Evolutionary conservation across 306 rosid species (phyloP), one percentile per base, ranked within the genome.

Genomic region (Cicer bijugum): DNA sequence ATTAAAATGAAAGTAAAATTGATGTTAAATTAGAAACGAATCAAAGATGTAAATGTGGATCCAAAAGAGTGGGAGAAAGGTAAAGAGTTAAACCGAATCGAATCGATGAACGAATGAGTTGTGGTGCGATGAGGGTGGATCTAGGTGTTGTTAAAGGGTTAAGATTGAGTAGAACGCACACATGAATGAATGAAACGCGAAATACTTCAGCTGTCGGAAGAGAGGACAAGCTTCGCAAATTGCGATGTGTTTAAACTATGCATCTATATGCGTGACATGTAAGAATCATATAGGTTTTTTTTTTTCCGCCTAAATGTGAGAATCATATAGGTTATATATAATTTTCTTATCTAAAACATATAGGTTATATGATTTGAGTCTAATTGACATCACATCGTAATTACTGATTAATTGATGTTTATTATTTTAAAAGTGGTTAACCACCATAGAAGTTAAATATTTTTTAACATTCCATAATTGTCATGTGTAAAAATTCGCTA

Each of bases 71-170:
- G 65, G 44, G 53, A 74, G 60, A 42, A 1, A 15, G 62, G 12
- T 19, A 50, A 12, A 74, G 51, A 56, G n/a, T 5, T 59, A 72
- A 73, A 84, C 85, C 91, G 75, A 81, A 86, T 80, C 9, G 75
- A 44, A 70, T 64, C 57, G 51, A 8, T 15, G 50, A 12, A 64
- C 10, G 69, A 40, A 17, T 16, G 69, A 17, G 14, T 37, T 23
- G 74, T 11, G 74, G 2, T 8, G 88, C 74, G 61, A 50, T 50
- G 65, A 64, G 75, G 83, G 84, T 59, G 87, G 92, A 84, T 89
- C 88, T 66, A 63, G 51, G 46, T 72, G 46, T 69, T 86, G 73
- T 67, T 72, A 60, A 40, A 63, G 52, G 44, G 43, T 75, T 45
- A 16, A 69, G 75, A 58, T 82, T 78, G 89, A 86, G 87, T 82